Conservation (phyloP, 352 stramenopile species). For the Phytopythium cucurbitacearum region DNA sequence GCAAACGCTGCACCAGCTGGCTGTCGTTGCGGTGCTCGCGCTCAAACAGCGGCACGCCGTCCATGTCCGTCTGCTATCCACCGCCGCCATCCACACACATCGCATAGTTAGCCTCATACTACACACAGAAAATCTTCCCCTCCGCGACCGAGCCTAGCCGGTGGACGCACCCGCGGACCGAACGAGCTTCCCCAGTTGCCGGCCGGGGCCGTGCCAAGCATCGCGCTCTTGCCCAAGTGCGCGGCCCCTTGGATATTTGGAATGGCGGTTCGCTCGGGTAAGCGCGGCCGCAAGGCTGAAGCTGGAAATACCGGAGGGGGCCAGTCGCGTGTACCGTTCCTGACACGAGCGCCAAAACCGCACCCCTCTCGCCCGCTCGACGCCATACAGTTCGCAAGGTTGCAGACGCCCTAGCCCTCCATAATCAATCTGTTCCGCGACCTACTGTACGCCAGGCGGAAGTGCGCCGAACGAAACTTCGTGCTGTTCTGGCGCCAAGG, state of each 20-base stretch:
- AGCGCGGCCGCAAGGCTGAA: no score
- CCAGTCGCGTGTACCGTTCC: no score
- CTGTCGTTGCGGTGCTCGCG: constrained; percentile 83
- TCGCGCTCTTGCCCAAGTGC: constrained; percentile 4
- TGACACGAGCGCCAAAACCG: no score
- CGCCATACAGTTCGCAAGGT: no score
- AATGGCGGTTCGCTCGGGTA: not conserved
- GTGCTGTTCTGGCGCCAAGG: no score
- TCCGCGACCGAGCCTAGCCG: not conserved
- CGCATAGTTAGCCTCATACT: not conserved
- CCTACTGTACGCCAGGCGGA: no score
- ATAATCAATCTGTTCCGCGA: no score
- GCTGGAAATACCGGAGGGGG: no score
- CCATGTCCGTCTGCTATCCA: constrained; percentile 56
- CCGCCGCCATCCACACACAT: not conserved
- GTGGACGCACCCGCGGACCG: constrained; percentile 20
- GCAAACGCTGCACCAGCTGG: constrained; percentile 76
- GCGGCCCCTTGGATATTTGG: not conserved
- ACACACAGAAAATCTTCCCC: not conserved
- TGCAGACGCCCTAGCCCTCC: no score
- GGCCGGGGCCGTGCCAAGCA: constrained; percentile 32
- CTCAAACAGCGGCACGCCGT: constrained; percentile 82
- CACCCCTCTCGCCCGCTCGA: no score
- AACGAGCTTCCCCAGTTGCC: constrained; percentile 54
- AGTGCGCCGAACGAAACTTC: no score